A percentile compares a stretch with the other conserved stretches of the same genome.
Evolutionary conservation across 2,329 filamentous ascomycete species (phyloP).

Genomic region (Beauveria sp.): DNA sequence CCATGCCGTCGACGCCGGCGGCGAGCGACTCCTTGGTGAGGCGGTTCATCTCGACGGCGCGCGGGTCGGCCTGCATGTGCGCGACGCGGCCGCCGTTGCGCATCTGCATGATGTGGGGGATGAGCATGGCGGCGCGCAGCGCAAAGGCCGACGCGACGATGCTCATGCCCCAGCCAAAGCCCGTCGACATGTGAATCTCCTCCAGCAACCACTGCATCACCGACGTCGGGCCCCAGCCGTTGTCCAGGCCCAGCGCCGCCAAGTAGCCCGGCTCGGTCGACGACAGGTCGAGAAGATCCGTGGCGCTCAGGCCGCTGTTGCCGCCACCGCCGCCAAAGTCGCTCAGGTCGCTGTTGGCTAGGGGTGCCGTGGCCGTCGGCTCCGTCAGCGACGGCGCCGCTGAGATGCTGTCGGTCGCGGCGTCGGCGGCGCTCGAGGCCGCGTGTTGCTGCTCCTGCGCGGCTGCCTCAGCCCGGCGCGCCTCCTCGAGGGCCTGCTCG

Average conservation of each 20-base stretch:
- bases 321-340: slow-evolving; percentile 24
- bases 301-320: slow-evolving; percentile 28
- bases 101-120: slow-evolving; percentile 39
- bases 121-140: slow-evolving; percentile 58
- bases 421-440: slow-evolving; percentile 10
- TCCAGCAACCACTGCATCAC: slow-evolving; percentile 71
- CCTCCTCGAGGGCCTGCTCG: slow-evolving; percentile 6
- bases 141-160: slow-evolving; percentile 59
- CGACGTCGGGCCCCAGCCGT: slow-evolving; percentile 63
- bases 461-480: slow-evolving; percentile 14
- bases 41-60: slow-evolving; percentile 40
- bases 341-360: slow-evolving; percentile 16
- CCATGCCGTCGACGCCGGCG: slow-evolving; percentile 27
- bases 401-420: slow-evolving; percentile 10
- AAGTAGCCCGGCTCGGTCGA: slow-evolving; percentile 78
- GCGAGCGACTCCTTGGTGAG: slow-evolving; percentile 38
- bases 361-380: slow-evolving; percentile 10
- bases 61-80: slow-evolving; percentile 45
- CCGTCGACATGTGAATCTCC: slow-evolving; percentile 68
- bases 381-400: slow-evolving; percentile 17
- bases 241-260: slow-evolving; percentile 75
- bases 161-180: slow-evolving; percentile 75
- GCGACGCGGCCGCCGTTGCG: slow-evolving; percentile 46
- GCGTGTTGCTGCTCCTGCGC: neutral
- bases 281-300: slow-evolving; percentile 45